Evolutionary conservation across 2,329 filamentous ascomycete genomes (phyloP), one percentile per base, ranked within the genome.

Genomic region (Paraphaeosphaeria minitans): DNA sequence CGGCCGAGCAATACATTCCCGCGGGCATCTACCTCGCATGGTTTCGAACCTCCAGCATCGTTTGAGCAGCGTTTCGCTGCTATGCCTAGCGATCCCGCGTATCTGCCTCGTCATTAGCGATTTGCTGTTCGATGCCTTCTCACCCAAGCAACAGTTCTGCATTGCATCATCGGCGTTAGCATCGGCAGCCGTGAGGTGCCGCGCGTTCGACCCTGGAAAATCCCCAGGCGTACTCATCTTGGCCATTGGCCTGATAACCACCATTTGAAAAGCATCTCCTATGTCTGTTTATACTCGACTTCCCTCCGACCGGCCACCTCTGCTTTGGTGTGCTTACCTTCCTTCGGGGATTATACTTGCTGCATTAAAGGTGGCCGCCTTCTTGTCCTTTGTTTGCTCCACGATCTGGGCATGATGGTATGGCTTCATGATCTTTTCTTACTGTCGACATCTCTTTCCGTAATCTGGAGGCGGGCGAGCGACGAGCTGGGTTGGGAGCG

Each of bases 1-100:
- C 72, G 74, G 27, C 67, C 78, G 7, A 73, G 66, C 53, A 81
- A 81, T 61, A 83, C 80, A 5, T 83, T 83, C 59, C 81, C 81
- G 16, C 77, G 81, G 52, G 76, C 76, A 57, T 76, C 72, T 27
- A 70, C 72, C 8, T 71, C 75, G 14, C 72, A 74, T 51, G 69
- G 71, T 50, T 77, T 78, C 42, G 75, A 78, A 60, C 66, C 68
- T 39, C 65, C 75, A 21, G 70, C 68, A 42, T 78, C 75, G 13
- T 77, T 78, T 46, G 76, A 78, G 62, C 72, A 78, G 61, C 75
- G 75, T 33, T 72, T 78, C 50, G 73, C 74, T 27, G 69, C 64
- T 4, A 61, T 69, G 41, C 64, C 71, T 12, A 68, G 61, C 63
- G 66, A 70, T 43, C 62, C 71, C 24, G 54, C 64, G 50, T 64